phyloP scores from a whole-genome alignment of 2,329 filamentous ascomycete genomes.

The Diaporthe caulivora region DNA sequence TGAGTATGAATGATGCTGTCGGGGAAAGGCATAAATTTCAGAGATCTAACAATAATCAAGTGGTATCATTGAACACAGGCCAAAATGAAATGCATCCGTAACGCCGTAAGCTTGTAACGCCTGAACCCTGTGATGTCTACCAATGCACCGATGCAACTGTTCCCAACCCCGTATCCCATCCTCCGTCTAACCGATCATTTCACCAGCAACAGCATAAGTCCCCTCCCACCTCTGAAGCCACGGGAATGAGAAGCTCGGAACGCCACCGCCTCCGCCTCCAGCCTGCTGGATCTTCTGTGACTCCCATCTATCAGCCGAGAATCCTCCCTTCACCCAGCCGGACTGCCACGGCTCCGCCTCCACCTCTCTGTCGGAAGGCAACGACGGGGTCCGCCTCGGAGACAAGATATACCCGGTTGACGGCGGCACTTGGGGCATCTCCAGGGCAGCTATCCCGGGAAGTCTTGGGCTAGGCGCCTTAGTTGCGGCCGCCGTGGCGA shows the following conservation, averaged over 20 bases:
- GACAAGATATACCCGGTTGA: not conserved
- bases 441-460: not conserved
- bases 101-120: not conserved
- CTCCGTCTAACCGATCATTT: not conserved
- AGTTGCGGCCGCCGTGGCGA: not conserved
- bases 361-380: not conserved
- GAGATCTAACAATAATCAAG: not conserved
- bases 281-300: not conserved
- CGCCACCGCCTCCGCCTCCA: not conserved
- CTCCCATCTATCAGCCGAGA: constrained; percentile 21
- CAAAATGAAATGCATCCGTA: not conserved
- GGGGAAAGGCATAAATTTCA: not conserved
- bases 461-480: not conserved
- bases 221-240: constrained; percentile 39
- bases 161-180: not conserved
- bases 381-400: not conserved
- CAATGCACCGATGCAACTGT: constrained; percentile 6
- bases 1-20: not conserved
- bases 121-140: not conserved
- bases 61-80: constrained; percentile 10
- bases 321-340: constrained; percentile 3
- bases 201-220: not conserved
- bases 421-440: not conserved
- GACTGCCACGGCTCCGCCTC: constrained; percentile 32
- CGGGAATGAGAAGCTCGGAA: constrained; percentile 28